These are phyloP conservation scores for Colletotrichum sp. DNA, from an alignment of 2,329 filamentous ascomycete genomes.

Conservation along the genomic window DNA sequence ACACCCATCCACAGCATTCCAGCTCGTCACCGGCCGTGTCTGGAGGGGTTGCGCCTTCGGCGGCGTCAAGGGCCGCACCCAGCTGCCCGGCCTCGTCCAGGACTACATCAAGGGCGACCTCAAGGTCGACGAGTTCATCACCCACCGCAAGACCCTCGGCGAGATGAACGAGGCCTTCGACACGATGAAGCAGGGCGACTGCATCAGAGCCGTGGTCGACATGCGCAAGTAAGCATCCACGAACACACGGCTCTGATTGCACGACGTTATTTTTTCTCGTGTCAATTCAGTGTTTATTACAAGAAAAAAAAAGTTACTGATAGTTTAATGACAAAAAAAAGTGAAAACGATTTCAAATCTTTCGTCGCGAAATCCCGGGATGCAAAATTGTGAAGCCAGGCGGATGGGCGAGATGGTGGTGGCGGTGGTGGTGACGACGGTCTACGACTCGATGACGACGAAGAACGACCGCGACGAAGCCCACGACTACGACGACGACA, in stretches of 20 bases:
- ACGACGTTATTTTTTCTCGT: not conserved
- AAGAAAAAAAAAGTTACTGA: conserved; percentile 18
- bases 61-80: conserved; percentile 95
- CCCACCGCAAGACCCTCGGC: conserved; percentile 82
- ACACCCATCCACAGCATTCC: conserved; percentile 73
- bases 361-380: not conserved
- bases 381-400: conserved; percentile 20
- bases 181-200: conserved; percentile 95
- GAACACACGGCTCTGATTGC: conserved; percentile 12
- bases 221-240: conserved; percentile 47
- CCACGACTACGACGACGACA: not conserved
- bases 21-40: conserved; percentile 95
- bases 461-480: not conserved
- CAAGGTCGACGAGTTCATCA: conserved; percentile 99
- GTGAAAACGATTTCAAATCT: conserved; percentile 12
- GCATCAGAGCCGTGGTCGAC: conserved; percentile 91
- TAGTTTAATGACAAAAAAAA: conserved; percentile 20
- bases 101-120: conserved; percentile 90
- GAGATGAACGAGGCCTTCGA: conserved; percentile 92
- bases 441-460: not conserved
- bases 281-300: not conserved
- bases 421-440: not conserved
- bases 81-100: conserved; percentile 84
- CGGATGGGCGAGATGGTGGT: not conserved
- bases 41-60: conserved; percentile 99